Percentiles rank a stretch among this genome's conserved stretches.
phyloP scores from a whole-genome alignment of 768 basidiomycete species.

The Chalciporus piperatus region DNA sequence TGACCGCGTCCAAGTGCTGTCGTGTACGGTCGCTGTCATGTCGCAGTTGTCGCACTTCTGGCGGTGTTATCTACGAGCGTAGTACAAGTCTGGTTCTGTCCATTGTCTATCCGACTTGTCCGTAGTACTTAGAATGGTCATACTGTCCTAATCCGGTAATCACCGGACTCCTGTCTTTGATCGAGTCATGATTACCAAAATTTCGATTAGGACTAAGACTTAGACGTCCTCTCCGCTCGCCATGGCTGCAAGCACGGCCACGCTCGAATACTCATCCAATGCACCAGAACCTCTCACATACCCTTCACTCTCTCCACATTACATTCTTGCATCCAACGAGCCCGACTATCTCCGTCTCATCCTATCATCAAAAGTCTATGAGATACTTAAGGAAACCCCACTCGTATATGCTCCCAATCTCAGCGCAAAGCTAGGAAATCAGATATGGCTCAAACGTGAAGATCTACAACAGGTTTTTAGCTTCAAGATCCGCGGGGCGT shows the following conservation, averaged over 20 bases:
- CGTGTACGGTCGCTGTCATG: conserved; percentile 6
- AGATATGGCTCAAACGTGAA: conserved; percentile 96
- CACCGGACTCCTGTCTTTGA: conserved; percentile 3
- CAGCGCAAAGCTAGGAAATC: conserved; percentile 83
- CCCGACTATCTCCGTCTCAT: conserved; percentile 90
- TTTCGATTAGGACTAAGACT: neutral
- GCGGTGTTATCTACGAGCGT: neutral
- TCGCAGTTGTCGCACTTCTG: neutral
- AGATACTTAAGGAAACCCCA: conserved; percentile 86
- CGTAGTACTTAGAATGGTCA: neutral
- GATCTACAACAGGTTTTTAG: conserved; percentile 97
- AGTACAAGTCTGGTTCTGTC: neutral
- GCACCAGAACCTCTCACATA: conserved; percentile 66
- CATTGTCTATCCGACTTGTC: neutral
- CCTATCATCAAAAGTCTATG: conserved; percentile 87
- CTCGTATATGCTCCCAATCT: conserved; percentile 84
- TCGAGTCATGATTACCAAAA: conserved; percentile 4
- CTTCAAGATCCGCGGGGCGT: conserved; percentile 98
- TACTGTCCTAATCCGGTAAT: conserved; percentile 17
- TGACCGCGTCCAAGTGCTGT: conserved; percentile 9
- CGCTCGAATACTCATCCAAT: conserved; percentile 64
- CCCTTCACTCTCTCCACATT: conserved; percentile 64
- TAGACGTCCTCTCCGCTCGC: neutral
- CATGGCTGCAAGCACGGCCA: conserved; percentile 40
- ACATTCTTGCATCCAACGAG: conserved; percentile 59